Conservation (phyloP, 306 rosid genomes). For the Corylus heterophylla region DNA sequence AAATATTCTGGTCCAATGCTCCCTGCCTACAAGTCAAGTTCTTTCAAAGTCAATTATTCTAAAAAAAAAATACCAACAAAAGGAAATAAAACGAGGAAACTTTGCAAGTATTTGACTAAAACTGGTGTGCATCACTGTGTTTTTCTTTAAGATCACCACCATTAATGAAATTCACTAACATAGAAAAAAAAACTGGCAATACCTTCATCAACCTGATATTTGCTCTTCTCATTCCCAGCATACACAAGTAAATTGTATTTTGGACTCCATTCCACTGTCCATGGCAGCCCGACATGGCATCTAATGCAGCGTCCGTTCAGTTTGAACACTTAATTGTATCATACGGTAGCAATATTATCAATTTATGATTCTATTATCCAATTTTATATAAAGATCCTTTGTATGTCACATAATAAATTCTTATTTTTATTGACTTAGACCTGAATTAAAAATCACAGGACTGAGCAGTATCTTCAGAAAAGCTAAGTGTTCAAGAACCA, state of each 20-base stretch:
- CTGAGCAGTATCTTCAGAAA: neutral
- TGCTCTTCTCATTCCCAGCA: constrained; percentile 96
- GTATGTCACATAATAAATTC: neutral
- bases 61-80: constrained; percentile 60
- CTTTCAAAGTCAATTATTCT: constrained; percentile 82
- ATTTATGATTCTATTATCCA: neutral
- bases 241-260: constrained; percentile 79
- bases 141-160: neutral
- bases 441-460: neutral
- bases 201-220: constrained; percentile 97
- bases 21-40: constrained; percentile 32
- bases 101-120: constrained; percentile 10
- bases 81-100: constrained; percentile 15
- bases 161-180: neutral
- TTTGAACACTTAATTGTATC: constrained; percentile 66
- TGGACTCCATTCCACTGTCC: constrained; percentile 98
- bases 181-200: neutral
- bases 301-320: constrained; percentile 80
- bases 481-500: too few species aligned
- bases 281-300: constrained; percentile 94
- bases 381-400: neutral
- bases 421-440: neutral
- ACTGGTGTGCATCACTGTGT: neutral
- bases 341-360: constrained; percentile 17
- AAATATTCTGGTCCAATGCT: neutral